Evolutionary conservation across 495 filamentous ascomycete genomes (phyloP).

Genomic region (Venustampulla echinocandica): DNA sequence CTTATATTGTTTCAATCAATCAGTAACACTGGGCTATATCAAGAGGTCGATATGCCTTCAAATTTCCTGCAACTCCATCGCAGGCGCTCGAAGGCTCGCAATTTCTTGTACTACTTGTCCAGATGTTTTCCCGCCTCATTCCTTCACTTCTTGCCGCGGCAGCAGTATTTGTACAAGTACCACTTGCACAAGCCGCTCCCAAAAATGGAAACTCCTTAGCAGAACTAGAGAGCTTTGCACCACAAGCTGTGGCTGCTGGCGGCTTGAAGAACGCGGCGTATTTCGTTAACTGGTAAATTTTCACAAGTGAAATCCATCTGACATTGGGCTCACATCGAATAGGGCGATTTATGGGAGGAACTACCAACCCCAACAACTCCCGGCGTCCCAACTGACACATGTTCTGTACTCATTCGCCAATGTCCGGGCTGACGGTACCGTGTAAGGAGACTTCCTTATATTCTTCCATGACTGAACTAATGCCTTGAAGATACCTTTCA

Average conservation of each 20-base stretch:
- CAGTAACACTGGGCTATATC: no score
- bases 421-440: slow-evolving; percentile 69
- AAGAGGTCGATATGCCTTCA: no score
- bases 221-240: background rate
- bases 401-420: slow-evolving; percentile 85
- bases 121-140: no score
- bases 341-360: slow-evolving; percentile 81
- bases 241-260: slow-evolving; percentile 1
- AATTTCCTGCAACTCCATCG: no score
- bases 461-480: slow-evolving; percentile 8
- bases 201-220: background rate
- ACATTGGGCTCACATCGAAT: background rate
- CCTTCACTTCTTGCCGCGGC: background rate
- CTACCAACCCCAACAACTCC: slow-evolving; percentile 69
- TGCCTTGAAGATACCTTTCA: slow-evolving; percentile 31
- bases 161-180: no score
- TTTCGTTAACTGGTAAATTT: slow-evolving; percentile 60
- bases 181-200: background rate
- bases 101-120: no score
- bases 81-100: no score
- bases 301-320: background rate
- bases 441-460: slow-evolving; percentile 55
- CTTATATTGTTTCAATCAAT: no score
- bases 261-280: slow-evolving; percentile 66
- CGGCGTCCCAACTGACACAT: slow-evolving; percentile 71